Percentiles rank a stretch among this genome's conserved stretches.
Conservation (phyloP, 225 moss, liverwort and hornwort genomes). For the Pseudisothecium myosuroides region DNA sequence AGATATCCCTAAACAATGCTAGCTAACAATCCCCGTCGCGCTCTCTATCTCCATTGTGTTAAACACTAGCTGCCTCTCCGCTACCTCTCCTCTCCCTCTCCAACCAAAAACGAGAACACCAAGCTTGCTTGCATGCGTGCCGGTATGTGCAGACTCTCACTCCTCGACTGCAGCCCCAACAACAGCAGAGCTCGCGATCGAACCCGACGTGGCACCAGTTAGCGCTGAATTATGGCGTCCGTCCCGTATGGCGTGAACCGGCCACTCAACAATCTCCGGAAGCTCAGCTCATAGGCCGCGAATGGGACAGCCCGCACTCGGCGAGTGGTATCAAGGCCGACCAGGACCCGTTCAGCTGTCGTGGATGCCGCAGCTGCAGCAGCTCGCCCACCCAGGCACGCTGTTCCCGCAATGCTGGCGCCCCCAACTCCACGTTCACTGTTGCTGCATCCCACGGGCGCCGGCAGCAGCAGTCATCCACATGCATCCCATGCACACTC, state of each 20-base stretch:
- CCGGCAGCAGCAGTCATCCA: not conserved
- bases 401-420: slow-evolving; percentile 2
- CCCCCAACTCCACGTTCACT: not conserved
- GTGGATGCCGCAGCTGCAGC: slow-evolving; percentile 12
- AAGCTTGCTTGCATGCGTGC: not conserved
- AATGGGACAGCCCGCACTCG: not conserved
- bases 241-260: not conserved
- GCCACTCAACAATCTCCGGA: not conserved
- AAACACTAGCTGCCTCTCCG: not conserved
- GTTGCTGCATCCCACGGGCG: not conserved
- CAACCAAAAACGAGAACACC: not conserved
- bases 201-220: not conserved
- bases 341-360: slow-evolving; percentile 28
- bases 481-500: slow-evolving; percentile 1
- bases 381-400: slow-evolving; percentile 2
- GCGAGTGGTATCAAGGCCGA: slow-evolving; percentile 17
- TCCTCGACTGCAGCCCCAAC: not conserved
- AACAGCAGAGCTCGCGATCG: not conserved
- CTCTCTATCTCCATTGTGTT: not conserved
- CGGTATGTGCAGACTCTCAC: not conserved
- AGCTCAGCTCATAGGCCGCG: not conserved
- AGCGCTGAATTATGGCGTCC: not conserved
- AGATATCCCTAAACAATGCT: not conserved
- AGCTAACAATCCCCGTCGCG: not conserved
- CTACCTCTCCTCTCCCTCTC: not conserved